These are phyloP conservation scores for Combretum micranthum DNA, from an alignment of 345 rosid genomes.

Conservation along the genomic window DNA sequence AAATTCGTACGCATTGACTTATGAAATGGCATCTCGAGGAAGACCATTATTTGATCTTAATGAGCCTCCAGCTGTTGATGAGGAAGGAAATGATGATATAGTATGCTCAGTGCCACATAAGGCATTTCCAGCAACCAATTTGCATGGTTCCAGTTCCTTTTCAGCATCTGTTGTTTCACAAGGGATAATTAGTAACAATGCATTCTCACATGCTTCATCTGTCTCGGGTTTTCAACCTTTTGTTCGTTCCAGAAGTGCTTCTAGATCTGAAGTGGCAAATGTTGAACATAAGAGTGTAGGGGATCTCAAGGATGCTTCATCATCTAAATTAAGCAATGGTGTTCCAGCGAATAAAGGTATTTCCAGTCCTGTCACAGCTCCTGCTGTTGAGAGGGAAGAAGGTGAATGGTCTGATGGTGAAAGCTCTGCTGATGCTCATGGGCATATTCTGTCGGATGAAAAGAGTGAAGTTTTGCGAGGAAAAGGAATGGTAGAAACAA, in stretches of 20 bases:
- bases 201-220: conserved; percentile 73
- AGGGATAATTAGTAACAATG: conserved; percentile 39
- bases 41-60: conserved; percentile 92
- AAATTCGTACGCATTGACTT: conserved; percentile 64
- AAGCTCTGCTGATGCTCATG: conserved; percentile 31
- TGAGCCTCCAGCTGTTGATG: conserved; percentile 83
- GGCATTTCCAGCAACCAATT: conserved; percentile 40
- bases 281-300: conserved; percentile 32
- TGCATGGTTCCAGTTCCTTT: conserved; percentile 36
- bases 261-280: conserved; percentile 22
- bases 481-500: conserved; percentile 17
- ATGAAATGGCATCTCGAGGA: conserved; percentile 90
- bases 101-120: conserved; percentile 50
- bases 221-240: conserved; percentile 95
- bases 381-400: conserved; percentile 77
- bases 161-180: conserved; percentile 40
- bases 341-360: conserved; percentile 22
- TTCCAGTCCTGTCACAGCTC: conserved; percentile 26
- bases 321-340: conserved; percentile 20
- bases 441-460: conserved; percentile 18
- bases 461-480: conserved; percentile 30
- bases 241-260: conserved; percentile 36
- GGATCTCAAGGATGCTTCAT: conserved; percentile 27
- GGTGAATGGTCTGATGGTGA: conserved; percentile 92
- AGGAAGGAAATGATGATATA: conserved; percentile 42